Conservation (phyloP, 1,139 yeast species). For the Barnettozyma hawaiiensis region DNA sequence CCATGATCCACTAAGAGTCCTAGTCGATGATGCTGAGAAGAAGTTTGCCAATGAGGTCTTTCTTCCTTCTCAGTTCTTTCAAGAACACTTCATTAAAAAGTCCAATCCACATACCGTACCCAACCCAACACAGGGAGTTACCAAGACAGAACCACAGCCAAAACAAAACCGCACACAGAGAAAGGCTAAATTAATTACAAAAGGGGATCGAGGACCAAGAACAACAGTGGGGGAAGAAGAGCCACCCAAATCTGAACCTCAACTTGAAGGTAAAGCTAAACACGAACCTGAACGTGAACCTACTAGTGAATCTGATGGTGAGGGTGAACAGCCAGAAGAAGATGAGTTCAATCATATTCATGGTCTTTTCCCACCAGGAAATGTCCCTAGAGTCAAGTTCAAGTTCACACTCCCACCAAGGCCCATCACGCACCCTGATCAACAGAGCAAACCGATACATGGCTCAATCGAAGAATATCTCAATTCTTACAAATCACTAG, state of each 20-base stretch:
- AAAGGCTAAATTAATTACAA: neutral
- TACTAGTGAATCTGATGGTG: neutral
- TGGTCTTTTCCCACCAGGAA: slow-evolving; percentile 10
- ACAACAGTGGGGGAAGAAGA: neutral
- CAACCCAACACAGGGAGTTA: neutral
- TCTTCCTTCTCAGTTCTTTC: slow-evolving; percentile 21
- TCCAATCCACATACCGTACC: slow-evolving; percentile 1
- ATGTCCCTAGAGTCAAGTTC: slow-evolving; percentile 36
- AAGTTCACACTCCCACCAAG: slow-evolving; percentile 51
- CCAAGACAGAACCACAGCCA: neutral
- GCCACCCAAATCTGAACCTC: neutral
- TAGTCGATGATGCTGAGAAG: slow-evolving; percentile 22
- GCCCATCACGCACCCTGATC: slow-evolving; percentile 72
- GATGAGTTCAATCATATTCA: slow-evolving; percentile 15
- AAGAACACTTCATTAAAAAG: slow-evolving; percentile 14
- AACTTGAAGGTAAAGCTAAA: neutral
- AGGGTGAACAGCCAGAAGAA: neutral
- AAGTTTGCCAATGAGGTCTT: slow-evolving; percentile 14
- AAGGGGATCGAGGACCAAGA: neutral
- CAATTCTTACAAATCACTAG: slow-evolving; percentile 48
- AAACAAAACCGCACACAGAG: neutral
- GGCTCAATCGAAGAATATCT: slow-evolving; percentile 38
- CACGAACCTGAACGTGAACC: neutral
- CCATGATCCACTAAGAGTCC: slow-evolving; percentile 24
- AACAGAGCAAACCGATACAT: slow-evolving; percentile 41